phyloP scores from a whole-genome alignment of 176 grass and related monocot genomes.

The Urochloa ruziziensis region DNA sequence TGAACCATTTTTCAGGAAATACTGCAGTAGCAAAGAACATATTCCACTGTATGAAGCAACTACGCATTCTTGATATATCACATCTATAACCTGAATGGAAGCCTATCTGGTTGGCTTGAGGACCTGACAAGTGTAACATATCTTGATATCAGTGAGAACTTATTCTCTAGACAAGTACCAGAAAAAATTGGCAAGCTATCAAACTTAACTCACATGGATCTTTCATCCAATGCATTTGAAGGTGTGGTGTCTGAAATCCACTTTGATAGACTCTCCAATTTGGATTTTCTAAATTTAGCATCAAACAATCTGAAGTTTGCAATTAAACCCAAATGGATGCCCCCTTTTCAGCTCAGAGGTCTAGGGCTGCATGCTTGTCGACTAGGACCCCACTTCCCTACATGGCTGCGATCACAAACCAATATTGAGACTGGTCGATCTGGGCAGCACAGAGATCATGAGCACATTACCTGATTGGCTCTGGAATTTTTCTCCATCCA shows the following conservation, averaged over 20 bases:
- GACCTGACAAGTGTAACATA: neutral
- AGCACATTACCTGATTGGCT: neutral
- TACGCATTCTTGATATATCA: neutral
- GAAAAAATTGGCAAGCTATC: neutral
- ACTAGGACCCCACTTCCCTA: neutral
- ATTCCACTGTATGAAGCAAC: neutral
- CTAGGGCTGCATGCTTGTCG: neutral
- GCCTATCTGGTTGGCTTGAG: neutral
- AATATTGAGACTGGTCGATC: constrained; percentile 7
- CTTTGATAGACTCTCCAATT: neutral
- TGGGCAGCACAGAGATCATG: neutral
- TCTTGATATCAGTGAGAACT: neutral
- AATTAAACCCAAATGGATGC: neutral
- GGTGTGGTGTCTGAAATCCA: neutral
- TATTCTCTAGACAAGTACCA: neutral
- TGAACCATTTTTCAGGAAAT: neutral
- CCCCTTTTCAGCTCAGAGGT: neutral
- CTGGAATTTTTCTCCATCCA: neutral
- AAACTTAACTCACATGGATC: neutral
- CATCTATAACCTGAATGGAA: neutral
- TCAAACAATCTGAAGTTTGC: neutral
- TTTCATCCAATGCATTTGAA: neutral
- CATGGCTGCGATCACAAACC: neutral
- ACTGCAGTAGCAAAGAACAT: neutral
- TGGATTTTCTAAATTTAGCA: neutral